Evolutionary conservation across 176 grass and related monocot genomes (phyloP), one percentile per base, ranked within the genome.

Genomic region (Oryza glaberrima): DNA sequence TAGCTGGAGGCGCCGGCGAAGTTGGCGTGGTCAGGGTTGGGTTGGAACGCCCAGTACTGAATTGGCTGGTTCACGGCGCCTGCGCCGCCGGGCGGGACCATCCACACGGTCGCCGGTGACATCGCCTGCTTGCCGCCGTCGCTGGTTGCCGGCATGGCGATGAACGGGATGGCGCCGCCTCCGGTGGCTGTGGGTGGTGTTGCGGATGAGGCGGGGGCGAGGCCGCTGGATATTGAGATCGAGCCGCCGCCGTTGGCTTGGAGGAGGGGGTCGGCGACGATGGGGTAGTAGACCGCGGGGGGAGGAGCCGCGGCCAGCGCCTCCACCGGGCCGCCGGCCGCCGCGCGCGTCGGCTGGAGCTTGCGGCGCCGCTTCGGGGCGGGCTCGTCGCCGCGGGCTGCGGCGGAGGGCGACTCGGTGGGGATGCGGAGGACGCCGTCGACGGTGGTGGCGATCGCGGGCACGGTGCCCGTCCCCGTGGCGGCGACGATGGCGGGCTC

Each of bases 381-480:
- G 65, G 70, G 65, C 15, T 82, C 76, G 3, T 67, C 80, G 30
- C 40, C 90, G 47, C 82, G 84, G 26, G 23, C 40, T 2, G 72
- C 68, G n/a, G 72, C 3, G 11, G 72, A 70, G 32, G 88, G 73
- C 20, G 88, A 88, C 45, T 88, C 70, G 41, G 92, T 77, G 72
- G 92, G 94, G 65, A 97, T 88, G 87, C 85, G 85, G 69, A 92
- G 88, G 22, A 93, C 88, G 26, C 94, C 94, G 77, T 94, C 88
- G 17, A 92, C 86, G 30, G 86, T 80, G 17, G 82, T 83, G 65
- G 95, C 95, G 63, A 94, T 94, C 14, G 95, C 95, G 16, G 95
- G 95, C 48, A 92, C 88, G 11, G 92, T 97, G 3, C 95, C 95
- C 4, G 92, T 94, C 67, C 95, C 95, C 45, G 95, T 97, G 68